Evolutionary conservation across 768 basidiomycete species (phyloP).

Genomic region (Piloderma croceum): DNA sequence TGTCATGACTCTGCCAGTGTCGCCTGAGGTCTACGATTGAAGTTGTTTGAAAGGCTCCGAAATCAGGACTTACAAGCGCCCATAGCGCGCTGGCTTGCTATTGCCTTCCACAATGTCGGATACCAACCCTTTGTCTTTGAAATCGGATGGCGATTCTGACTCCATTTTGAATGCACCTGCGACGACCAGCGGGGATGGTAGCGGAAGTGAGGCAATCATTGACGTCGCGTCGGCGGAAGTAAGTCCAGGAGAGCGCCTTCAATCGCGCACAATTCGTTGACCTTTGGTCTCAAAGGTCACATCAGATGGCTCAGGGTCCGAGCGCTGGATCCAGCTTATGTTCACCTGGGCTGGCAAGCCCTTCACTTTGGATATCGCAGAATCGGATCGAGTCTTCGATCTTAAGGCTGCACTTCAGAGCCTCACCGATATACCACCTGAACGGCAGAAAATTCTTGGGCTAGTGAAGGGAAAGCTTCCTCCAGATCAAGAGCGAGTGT

Average conservation of each 20-base stretch:
- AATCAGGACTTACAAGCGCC: no score
- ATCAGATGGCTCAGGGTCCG: conserved; percentile 3
- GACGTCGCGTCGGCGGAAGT: not conserved
- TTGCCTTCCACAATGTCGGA: no score
- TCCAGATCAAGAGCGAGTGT: conserved; percentile 65
- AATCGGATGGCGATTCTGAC: no score
- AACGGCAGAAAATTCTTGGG: conserved; percentile 84
- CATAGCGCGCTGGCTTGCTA: no score
- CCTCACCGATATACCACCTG: conserved; percentile 74
- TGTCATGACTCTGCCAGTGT: no score
- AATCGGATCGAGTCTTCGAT: conserved; percentile 83
- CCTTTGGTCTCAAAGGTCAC: conserved; percentile 9
- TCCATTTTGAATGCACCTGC: no score
- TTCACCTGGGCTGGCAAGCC: conserved; percentile 72
- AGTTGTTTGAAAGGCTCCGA: no score
- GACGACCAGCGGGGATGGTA: no score
- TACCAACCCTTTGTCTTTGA: no score
- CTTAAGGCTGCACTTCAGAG: conserved; percentile 62
- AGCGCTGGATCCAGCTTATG: conserved; percentile 54
- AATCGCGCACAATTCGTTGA: not conserved
- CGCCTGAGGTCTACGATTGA: no score
- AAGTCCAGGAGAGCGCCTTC: no score
- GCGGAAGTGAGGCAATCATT: no score
- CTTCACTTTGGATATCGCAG: conserved; percentile 62
- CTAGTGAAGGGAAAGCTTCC: conserved; percentile 80